phyloP scores from a whole-genome alignment of 495 filamentous ascomycete genomes.

The Aspergillus ellipticus region DNA sequence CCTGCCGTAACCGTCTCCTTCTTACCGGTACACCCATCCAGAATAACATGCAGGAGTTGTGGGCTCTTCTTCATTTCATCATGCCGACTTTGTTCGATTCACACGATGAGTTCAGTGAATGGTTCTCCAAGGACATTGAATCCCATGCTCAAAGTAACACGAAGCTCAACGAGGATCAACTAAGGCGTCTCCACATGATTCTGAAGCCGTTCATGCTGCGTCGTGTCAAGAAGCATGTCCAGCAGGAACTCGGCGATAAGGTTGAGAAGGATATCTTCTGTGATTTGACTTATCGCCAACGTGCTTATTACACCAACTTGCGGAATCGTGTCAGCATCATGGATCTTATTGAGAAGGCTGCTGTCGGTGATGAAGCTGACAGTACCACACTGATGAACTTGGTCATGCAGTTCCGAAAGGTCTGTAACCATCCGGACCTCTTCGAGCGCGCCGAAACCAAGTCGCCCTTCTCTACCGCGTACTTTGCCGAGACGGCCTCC shows the following conservation, averaged over 20 bases:
- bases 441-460: conserved; percentile 92
- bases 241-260: conserved; percentile 98
- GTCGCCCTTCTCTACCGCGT: conserved; percentile 75
- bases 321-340: conserved; percentile 97
- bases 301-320: conserved; percentile 86
- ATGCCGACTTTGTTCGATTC: conserved; percentile 98
- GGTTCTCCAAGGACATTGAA: conserved; percentile 99
- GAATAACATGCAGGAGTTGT: conserved; percentile 99
- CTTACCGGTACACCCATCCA: conserved; percentile 97
- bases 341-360: conserved; percentile 96
- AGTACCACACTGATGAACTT: conserved; percentile 97
- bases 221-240: conserved; percentile 98
- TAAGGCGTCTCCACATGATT: conserved; percentile 97
- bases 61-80: conserved; percentile 97
- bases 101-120: conserved; percentile 98
- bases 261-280: conserved; percentile 96
- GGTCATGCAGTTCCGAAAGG: conserved; percentile 99
- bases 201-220: conserved; percentile 99
- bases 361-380: conserved; percentile 89
- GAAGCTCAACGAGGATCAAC: conserved; percentile 95
- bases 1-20: conserved; percentile 90
- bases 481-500: conserved; percentile 90
- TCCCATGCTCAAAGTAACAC: conserved; percentile 98
- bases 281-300: conserved; percentile 93
- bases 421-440: conserved; percentile 97